Evolutionary conservation across 768 basidiomycete species (phyloP).

Genomic region (Leccinum disarticulatum): DNA sequence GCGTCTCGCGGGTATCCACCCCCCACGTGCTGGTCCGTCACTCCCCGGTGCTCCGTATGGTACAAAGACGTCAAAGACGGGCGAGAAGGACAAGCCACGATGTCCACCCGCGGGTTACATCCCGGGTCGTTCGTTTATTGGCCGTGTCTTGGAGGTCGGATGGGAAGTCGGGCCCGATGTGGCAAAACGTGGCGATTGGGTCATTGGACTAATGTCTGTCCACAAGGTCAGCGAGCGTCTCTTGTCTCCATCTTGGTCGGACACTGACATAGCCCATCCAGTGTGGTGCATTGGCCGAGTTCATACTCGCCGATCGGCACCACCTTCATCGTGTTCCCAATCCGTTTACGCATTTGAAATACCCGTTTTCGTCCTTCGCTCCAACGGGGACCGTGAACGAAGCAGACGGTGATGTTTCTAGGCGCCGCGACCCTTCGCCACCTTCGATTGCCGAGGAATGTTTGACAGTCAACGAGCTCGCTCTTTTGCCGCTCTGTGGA

Average conservation of each 20-base stretch:
- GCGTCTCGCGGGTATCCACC: conserved; percentile 54
- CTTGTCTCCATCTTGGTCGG: conserved; percentile 3
- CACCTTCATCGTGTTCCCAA: conserved; percentile 72
- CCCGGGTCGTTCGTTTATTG: conserved; percentile 86
- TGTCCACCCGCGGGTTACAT: conserved; percentile 60
- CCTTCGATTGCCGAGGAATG: conserved; percentile 11
- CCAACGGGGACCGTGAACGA: conserved; percentile 11
- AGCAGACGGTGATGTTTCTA: conserved; percentile 9
- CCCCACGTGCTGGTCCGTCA: conserved; percentile 13
- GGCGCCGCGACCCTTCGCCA: conserved; percentile 10
- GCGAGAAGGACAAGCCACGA: conserved; percentile 29
- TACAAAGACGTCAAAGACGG: conserved; percentile 16
- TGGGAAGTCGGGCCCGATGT: conserved; percentile 57
- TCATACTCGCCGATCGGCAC: conserved; percentile 78
- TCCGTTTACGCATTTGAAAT: conserved; percentile 43
- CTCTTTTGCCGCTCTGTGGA: conserved; percentile 76
- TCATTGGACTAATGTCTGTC: conserved; percentile 76
- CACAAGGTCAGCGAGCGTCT: conserved; percentile 59
- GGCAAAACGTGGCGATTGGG: conserved; percentile 80
- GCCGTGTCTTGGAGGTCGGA: conserved; percentile 78
- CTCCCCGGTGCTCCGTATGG: conserved; percentile 24
- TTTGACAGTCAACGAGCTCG: conserved; percentile 68
- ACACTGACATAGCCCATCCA: conserved; percentile 30
- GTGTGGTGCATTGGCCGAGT: conserved; percentile 89
- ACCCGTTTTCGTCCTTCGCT: conserved; percentile 18